Percentiles rank a stretch among this genome's conserved stretches.
Conservation (phyloP, 2,329 filamentous ascomycete genomes). For the Tolypocladium tropicale region DNA sequence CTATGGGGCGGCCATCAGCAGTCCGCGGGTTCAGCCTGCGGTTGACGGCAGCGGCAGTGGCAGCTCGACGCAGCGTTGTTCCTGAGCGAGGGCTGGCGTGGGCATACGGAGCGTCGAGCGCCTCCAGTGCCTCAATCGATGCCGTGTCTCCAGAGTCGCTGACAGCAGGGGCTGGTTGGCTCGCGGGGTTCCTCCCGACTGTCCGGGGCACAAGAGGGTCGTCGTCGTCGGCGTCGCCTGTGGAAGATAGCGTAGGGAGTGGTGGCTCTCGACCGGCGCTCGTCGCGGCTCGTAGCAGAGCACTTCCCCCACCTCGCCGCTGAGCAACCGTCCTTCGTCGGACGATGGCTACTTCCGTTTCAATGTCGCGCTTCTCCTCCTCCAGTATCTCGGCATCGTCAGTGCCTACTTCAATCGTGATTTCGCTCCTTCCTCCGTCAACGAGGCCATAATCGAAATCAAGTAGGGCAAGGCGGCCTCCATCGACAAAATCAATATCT, state of each 20-base stretch:
- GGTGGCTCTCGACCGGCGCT: conserved; percentile 20
- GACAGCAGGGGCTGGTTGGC: conserved; percentile 9
- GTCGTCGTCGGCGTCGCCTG: conserved; percentile 28
- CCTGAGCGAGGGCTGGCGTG: conserved; percentile 62
- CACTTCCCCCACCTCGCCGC: conserved; percentile 37
- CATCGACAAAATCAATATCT: conserved; percentile 65
- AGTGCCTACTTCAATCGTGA: conserved; percentile 66
- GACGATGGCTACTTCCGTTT: conserved; percentile 69
- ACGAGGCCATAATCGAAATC: conserved; percentile 58
- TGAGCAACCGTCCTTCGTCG: conserved; percentile 63
- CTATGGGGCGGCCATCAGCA: conserved; percentile 40
- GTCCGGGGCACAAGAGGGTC: conserved; percentile 44
- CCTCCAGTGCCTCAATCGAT: conserved; percentile 46
- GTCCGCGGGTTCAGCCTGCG: conserved; percentile 54
- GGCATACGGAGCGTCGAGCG: conserved; percentile 61
- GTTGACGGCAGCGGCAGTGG: conserved; percentile 66
- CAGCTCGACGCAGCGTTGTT: conserved; percentile 60
- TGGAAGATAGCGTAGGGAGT: conserved; percentile 19
- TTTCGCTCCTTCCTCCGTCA: conserved; percentile 45
- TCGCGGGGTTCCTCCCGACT: conserved; percentile 21
- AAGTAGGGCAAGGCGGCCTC: conserved; percentile 60
- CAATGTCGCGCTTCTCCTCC: conserved; percentile 65
- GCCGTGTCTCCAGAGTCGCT: conserved; percentile 32
- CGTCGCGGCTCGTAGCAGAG: conserved; percentile 39
- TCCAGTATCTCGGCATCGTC: conserved; percentile 58